Conservation (phyloP, 2,329 filamentous ascomycete genomes). For the Thielaviopsis punctulata region DNA sequence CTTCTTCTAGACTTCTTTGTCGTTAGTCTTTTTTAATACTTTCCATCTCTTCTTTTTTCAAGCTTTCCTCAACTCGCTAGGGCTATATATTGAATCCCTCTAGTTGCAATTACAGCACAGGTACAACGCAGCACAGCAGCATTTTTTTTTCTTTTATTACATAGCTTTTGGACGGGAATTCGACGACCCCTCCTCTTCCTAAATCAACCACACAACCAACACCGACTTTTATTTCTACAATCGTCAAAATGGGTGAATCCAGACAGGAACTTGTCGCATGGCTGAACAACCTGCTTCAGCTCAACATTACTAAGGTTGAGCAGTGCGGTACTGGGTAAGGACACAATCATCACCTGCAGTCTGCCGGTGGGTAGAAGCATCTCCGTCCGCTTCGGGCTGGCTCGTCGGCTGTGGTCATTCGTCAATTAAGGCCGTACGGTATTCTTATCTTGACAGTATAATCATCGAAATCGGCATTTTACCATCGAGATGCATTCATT, state of each 20-base stretch:
- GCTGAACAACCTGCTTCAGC: conserved; percentile 93
- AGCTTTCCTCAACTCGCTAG: not conserved
- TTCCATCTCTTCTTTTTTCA: conserved; percentile 7
- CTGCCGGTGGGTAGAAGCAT: not conserved
- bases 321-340: conserved; percentile 94
- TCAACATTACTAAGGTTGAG: conserved; percentile 97
- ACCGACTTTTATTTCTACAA: conserved; percentile 5
- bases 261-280: conserved; percentile 91
- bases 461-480: not conserved
- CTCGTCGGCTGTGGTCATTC: not conserved
- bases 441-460: not conserved
- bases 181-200: conserved; percentile 8
- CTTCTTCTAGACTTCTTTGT: not conserved
- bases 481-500: not conserved
- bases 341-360: conserved; percentile 11
- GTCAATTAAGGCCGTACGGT: not conserved
- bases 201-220: not conserved
- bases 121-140: not conserved
- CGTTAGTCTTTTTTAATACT: conserved; percentile 10
- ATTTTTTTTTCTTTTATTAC: not conserved
- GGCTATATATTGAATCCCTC: not conserved
- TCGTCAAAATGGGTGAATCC: conserved; percentile 43
- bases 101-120: not conserved
- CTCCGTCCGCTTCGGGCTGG: not conserved
- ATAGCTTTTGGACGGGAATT: not conserved